Evolutionary conservation across 2,329 filamentous ascomycete species (phyloP), one percentile per base, ranked within the genome.

Genomic region (Geoglossum cookeanum): DNA sequence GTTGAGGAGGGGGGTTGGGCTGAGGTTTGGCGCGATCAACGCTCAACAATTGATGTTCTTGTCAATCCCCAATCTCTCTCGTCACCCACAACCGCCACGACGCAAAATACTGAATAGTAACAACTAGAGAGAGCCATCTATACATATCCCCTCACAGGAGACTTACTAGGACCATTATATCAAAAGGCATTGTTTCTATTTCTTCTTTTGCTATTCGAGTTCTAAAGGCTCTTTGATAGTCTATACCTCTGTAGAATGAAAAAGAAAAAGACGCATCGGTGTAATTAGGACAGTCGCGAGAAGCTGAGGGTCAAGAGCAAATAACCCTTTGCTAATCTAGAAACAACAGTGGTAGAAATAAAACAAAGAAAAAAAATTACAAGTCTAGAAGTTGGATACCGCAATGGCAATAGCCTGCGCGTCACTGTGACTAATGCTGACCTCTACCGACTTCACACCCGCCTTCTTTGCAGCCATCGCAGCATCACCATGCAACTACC

Each of bases 401-500:
- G 94, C 92, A 65, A 98, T 87, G 51, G 92, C 91, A 66, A 97
- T 90, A 60, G 92, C 90, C 72, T 98, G 92, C 59, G 78, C 83
- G 64, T 97, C 91, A 44, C 86, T 92, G 72, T 98, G 94, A 64
- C 91, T 96, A 67, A 98, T 96, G 67, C 89, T 95, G 63, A 98
- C 85, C 62, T 78, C 91, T 62, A 97, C 84, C 57, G 83, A 81
- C 76, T 91, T 94, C 48, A 97, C 82, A 60, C 90, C 88, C 30
- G 85, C 88, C 69, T 87, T 78, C 69, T 85, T 82, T n/a, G 92
- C 92, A 57, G 87, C 88, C 56, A 79, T 72, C 61, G 88, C 81
- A 56, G 92, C 92, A 60, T 86, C 81, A 63, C 91, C 92, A 63
- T 91, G 84, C 52, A 98, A 81, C 88, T 96, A 32, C n/a, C 33